These are phyloP conservation scores for Neurospora sp. DNA, from an alignment of 495 filamentous ascomycete species.

Conservation along the genomic window DNA sequence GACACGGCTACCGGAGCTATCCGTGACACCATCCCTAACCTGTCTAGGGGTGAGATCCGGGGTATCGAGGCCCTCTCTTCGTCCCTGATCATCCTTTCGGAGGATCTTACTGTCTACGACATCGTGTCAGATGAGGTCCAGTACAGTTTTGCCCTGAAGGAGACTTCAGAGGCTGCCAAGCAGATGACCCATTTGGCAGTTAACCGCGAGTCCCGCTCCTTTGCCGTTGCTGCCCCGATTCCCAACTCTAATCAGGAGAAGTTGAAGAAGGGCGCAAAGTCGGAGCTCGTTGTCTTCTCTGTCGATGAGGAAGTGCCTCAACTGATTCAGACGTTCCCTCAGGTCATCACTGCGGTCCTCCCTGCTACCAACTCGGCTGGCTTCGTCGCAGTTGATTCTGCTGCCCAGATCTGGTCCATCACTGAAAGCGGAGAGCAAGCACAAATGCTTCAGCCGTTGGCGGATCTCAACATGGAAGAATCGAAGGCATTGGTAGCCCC, in stretches of 20 bases:
- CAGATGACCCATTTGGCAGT: conserved; percentile 50
- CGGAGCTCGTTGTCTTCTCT: conserved; percentile 48
- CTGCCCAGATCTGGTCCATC: conserved; percentile 44
- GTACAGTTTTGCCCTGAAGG: conserved; percentile 36
- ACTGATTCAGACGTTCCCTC: conserved; percentile 34
- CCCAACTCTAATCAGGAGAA: conserved; percentile 13
- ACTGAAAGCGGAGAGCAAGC: conserved; percentile 39
- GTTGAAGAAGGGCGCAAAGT: conserved; percentile 21
- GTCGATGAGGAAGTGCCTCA: conserved; percentile 36
- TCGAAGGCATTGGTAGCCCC: background rate
- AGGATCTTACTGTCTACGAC: conserved; percentile 56
- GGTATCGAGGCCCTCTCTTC: conserved; percentile 49
- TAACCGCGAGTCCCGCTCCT: conserved; percentile 42
- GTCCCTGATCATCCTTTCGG: conserved; percentile 51
- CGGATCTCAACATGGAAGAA: conserved; percentile 32
- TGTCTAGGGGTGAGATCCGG: conserved; percentile 44
- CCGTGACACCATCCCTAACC: conserved; percentile 39
- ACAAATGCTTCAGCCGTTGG: conserved; percentile 38
- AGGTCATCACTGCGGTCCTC: conserved; percentile 44
- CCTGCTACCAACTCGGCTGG: conserved; percentile 44
- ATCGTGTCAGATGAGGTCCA: conserved; percentile 48
- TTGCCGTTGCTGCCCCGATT: conserved; percentile 45
- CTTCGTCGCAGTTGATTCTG: conserved; percentile 50
- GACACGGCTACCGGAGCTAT: conserved; percentile 48
- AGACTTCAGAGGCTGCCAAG: conserved; percentile 23